Evolutionary conservation across 257 asterid species (phyloP).

Genomic region (Jacaranda copaia): DNA sequence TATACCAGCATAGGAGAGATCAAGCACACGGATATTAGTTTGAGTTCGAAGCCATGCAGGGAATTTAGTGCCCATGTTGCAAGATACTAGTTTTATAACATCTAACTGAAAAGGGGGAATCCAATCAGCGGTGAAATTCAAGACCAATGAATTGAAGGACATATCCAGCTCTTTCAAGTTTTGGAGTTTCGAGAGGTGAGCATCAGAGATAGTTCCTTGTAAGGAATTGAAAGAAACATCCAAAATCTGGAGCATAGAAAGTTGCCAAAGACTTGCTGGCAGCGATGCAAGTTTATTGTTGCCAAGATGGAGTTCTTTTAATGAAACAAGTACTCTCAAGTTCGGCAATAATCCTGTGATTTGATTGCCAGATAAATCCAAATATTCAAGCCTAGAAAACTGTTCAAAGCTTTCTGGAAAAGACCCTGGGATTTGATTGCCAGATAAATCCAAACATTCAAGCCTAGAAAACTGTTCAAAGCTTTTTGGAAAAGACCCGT

Average conservation of each 20-base stretch:
- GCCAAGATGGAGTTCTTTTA: constrained; percentile 4
- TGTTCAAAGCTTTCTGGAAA: no score
- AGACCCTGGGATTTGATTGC: constrained; percentile 26
- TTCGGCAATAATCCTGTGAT: constrained; percentile 34
- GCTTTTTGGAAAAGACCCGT: no score
- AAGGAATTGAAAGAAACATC: constrained; percentile 31
- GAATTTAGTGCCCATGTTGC: constrained; percentile 45
- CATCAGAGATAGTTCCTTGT: constrained; percentile 37
- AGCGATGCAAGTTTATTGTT: neutral
- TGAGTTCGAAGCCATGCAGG: constrained; percentile 53
- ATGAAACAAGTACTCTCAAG: constrained; percentile 10
- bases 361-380: constrained; percentile 32
- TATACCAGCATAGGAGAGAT: constrained; percentile 41
- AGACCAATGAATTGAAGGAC: constrained; percentile 37
- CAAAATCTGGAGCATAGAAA: constrained; percentile 22
- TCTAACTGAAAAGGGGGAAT: constrained; percentile 39
- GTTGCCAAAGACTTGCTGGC: constrained; percentile 25
- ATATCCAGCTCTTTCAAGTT: constrained; percentile 35
- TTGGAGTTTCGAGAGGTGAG: constrained; percentile 35
- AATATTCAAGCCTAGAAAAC: no score
- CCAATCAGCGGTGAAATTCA: constrained; percentile 34
- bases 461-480: no score
- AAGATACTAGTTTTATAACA: constrained; percentile 18
- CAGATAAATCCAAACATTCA: neutral
- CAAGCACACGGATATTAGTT: constrained; percentile 24